phyloP scores from a whole-genome alignment of 2,329 filamentous ascomycete genomes.

The Dothistroma septosporum region DNA sequence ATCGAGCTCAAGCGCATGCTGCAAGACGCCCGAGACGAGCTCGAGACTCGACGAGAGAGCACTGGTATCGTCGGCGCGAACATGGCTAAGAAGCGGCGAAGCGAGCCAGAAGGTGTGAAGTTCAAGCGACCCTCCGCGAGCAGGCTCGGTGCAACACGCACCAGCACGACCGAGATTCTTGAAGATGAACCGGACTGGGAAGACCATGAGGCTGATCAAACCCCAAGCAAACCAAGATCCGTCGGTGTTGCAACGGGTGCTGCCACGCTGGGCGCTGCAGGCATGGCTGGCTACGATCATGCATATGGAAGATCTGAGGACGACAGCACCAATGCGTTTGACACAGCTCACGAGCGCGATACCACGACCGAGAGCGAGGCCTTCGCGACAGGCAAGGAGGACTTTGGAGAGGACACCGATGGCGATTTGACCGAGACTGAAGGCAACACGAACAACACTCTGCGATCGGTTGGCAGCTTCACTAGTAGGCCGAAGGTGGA shows the following conservation, averaged over 20 bases:
- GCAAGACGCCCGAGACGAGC: constrained; percentile 88
- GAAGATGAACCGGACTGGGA: constrained; percentile 90
- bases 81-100: constrained; percentile 55
- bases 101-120: constrained; percentile 54
- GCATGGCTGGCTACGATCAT: constrained; percentile 64
- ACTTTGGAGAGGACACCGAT: constrained; percentile 59
- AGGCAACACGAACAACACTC: constrained; percentile 35
- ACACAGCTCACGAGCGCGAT: constrained; percentile 72
- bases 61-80: constrained; percentile 45
- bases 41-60: constrained; percentile 58
- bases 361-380: constrained; percentile 73
- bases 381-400: constrained; percentile 89
- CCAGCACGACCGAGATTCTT: constrained; percentile 69
- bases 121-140: constrained; percentile 74
- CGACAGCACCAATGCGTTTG: constrained; percentile 63
- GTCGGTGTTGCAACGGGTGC: constrained; percentile 29
- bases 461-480: constrained; percentile 13
- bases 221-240: constrained; percentile 49
- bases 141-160: constrained; percentile 69
- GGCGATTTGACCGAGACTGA: constrained; percentile 87
- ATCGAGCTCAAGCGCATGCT: constrained; percentile 91
- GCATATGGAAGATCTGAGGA: constrained; percentile 39
- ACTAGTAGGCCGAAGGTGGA: constrained; percentile 44
- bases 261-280: constrained; percentile 42
- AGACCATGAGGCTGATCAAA: constrained; percentile 63